Conservation (phyloP, 1,284 basidiomycete genomes). For the Leccinum colubrinum region DNA sequence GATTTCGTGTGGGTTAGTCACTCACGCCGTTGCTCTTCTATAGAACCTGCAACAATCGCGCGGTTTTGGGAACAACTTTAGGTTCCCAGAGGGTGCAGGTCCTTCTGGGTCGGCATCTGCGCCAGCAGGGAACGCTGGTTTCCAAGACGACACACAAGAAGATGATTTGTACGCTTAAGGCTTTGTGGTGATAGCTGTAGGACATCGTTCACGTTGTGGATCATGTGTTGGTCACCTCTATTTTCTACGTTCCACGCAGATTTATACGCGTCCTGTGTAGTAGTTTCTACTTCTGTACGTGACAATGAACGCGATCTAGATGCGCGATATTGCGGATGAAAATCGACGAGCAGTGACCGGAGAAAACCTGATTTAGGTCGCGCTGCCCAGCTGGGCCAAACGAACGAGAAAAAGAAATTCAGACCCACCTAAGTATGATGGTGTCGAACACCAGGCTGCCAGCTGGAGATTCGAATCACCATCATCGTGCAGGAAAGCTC, state of each 20-base stretch:
- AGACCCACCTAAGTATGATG: no score
- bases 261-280: slow-evolving; percentile 10
- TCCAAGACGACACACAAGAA: slow-evolving; percentile 78
- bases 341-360: neutral
- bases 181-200: neutral
- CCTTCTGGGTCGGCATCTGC: slow-evolving; percentile 45
- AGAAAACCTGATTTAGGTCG: no score
- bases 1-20: neutral
- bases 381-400: no score
- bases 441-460: no score
- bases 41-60: slow-evolving; percentile 88
- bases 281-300: slow-evolving; percentile 6
- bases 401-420: neutral
- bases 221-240: neutral
- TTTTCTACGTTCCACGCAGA: neutral
- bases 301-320: slow-evolving; percentile 17
- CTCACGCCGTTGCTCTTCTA: slow-evolving; percentile 5
- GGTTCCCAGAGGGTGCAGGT: slow-evolving; percentile 86
- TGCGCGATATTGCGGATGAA: neutral
- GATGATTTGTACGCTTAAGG: slow-evolving; percentile 84
- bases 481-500: no score
- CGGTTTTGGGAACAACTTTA: slow-evolving; percentile 88
- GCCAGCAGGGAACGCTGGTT: slow-evolving; percentile 72
- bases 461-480: neutral
- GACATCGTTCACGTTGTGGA: neutral